phyloP scores from a whole-genome alignment of 2,329 filamentous ascomycete genomes.

The Aureobasidium zeae region DNA sequence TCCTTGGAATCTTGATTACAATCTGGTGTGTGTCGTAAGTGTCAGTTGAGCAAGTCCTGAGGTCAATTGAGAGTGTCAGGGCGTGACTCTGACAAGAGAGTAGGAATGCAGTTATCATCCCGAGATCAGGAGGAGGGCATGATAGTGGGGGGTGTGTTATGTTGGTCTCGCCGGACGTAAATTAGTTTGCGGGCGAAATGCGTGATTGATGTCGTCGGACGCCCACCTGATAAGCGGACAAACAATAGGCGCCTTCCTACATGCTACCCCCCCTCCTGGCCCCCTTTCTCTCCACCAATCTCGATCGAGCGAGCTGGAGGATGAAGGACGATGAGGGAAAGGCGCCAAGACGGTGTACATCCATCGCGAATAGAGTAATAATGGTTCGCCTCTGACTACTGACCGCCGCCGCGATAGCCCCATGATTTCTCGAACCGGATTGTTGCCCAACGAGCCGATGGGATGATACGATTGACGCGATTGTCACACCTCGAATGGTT shows the following conservation, averaged over 20 bases:
- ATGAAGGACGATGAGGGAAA: too few relatives aligned
- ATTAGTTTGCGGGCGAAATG: neutral
- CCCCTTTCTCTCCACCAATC: constrained; percentile 8
- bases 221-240: constrained; percentile 14
- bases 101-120: neutral
- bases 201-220: constrained; percentile 11
- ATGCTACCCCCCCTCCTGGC: neutral
- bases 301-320: constrained; percentile 7
- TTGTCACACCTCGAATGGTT: constrained; percentile 8
- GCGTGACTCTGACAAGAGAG: too few relatives aligned
- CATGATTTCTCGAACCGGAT: constrained; percentile 9
- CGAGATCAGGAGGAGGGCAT: neutral
- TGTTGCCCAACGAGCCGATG: constrained; percentile 14
- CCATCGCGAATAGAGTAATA: constrained; percentile 13
- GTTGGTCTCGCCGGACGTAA: constrained; percentile 9
- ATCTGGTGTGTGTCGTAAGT: too few relatives aligned
- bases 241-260: constrained; percentile 9
- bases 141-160: neutral
- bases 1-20: too few relatives aligned
- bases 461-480: constrained; percentile 11
- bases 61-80: too few relatives aligned
- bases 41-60: too few relatives aligned
- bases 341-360: constrained; percentile 11
- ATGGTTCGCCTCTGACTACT: constrained; percentile 13
- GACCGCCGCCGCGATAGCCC: constrained; percentile 1